phyloP scores from a whole-genome alignment of 352 stramenopile species.

The Pythium dissimile region DNA sequence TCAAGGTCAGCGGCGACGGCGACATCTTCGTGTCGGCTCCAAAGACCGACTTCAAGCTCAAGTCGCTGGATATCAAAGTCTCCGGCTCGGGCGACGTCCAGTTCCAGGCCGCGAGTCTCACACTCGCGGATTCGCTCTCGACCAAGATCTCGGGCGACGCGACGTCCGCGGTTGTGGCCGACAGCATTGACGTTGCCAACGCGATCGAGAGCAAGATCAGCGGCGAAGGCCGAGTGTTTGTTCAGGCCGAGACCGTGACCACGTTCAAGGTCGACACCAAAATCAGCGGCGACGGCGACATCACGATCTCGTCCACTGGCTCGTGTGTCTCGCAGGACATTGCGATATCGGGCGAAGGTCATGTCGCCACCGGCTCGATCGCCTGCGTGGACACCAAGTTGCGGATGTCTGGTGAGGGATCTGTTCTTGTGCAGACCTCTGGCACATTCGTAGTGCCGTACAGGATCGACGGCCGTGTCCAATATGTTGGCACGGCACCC shows the following conservation, averaged over 20 bases:
- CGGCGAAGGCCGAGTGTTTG: slow-evolving; percentile 10
- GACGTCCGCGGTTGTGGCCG: slow-evolving; percentile 11
- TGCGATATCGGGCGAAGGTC: slow-evolving; percentile 40
- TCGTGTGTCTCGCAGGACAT: slow-evolving; percentile 44
- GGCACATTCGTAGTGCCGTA: slow-evolving; percentile 26
- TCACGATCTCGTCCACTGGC: slow-evolving; percentile 40
- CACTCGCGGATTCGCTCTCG: slow-evolving; percentile 2
- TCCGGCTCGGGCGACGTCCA: slow-evolving; percentile 23
- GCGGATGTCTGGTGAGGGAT: slow-evolving; percentile 36
- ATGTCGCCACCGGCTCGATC: slow-evolving; percentile 47
- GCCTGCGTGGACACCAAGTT: slow-evolving; percentile 32
- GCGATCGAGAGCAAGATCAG: slow-evolving; percentile 16
- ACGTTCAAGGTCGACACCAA: slow-evolving; percentile 34
- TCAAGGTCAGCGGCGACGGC: slow-evolving; percentile 4
- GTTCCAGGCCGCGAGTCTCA: slow-evolving; percentile 28
- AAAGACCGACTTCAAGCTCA: slow-evolving; percentile 35
- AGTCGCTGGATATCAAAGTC: slow-evolving; percentile 30
- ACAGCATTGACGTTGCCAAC: slow-evolving; percentile 11
- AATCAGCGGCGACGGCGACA: slow-evolving; percentile 43
- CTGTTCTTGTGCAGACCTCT: slow-evolving; percentile 48
- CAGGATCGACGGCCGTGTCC: slow-evolving; percentile 11
- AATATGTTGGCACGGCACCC: slow-evolving; percentile 14
- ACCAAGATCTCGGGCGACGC: slow-evolving; percentile 16
- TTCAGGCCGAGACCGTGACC: slow-evolving; percentile 23
- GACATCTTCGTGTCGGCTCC: slow-evolving; percentile 11